These are phyloP conservation scores for Podosphaera aphanis DNA, from an alignment of 2,329 filamentous ascomycete species.

Conservation along the genomic window DNA sequence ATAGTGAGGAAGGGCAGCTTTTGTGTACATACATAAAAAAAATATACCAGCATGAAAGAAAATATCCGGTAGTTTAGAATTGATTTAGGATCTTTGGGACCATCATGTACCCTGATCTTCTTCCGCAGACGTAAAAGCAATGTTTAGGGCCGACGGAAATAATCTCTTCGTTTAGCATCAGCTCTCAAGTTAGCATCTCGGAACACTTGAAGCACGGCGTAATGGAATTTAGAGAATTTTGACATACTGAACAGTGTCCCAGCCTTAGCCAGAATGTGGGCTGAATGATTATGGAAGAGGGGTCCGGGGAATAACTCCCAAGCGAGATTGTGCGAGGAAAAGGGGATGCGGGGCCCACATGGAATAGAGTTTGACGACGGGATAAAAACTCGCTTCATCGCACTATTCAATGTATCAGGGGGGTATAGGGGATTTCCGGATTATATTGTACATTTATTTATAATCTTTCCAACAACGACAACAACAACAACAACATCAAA, in stretches of 20 bases:
- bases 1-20: background rate
- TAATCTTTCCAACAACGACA: no score
- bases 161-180: background rate
- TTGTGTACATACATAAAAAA: background rate
- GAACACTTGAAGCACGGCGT: background rate
- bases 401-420: background rate
- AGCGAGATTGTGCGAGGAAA: constrained; percentile 2
- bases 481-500: background rate
- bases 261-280: no score
- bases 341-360: background rate
- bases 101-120: background rate
- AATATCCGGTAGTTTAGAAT: background rate
- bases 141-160: background rate
- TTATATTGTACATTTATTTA: no score
- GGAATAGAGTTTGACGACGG: background rate
- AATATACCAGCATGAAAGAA: no score
- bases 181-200: background rate
- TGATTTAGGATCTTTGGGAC: background rate
- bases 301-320: constrained; percentile 5
- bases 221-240: background rate
- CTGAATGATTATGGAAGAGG: constrained; percentile 3
- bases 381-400: background rate
- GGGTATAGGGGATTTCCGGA: background rate
- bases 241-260: no score
- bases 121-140: background rate